phyloP scores from a whole-genome alignment of 768 basidiomycete species.

The Leucogyrophana mollusca region DNA sequence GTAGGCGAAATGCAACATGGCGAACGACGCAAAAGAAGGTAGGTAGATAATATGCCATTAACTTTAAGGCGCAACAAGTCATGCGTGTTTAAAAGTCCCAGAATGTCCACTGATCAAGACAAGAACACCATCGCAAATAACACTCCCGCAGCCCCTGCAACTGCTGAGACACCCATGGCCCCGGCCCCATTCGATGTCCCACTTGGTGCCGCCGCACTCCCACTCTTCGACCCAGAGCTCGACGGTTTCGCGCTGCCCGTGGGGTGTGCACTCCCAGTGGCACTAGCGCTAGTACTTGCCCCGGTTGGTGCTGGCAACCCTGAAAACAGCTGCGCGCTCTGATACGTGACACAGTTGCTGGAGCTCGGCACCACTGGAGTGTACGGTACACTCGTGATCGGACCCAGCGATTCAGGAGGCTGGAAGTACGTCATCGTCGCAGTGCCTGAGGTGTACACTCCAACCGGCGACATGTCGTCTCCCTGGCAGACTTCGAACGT shows the following conservation, averaged over 20 bases:
- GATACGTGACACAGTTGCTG: conserved; percentile 41
- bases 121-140: conserved; percentile 34
- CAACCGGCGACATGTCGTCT: conserved; percentile 62
- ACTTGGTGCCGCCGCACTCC: conserved; percentile 13
- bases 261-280: neutral
- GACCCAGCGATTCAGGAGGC: conserved; percentile 45
- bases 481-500: conserved; percentile 65
- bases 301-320: conserved; percentile 13
- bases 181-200: conserved; percentile 17
- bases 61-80: too few species aligned
- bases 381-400: conserved; percentile 45
- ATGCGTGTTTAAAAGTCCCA: too few species aligned
- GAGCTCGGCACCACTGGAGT: conserved; percentile 37
- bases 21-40: too few species aligned
- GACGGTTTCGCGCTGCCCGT: neutral
- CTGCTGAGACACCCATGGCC: conserved; percentile 25
- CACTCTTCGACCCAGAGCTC: conserved; percentile 12
- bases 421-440: conserved; percentile 42
- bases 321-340: conserved; percentile 35
- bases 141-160: conserved; percentile 31
- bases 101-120: conserved; percentile 25
- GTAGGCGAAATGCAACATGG: too few species aligned
- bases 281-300: neutral
- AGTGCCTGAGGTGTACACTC: conserved; percentile 44
- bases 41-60: too few species aligned